Evolutionary conservation across 2,329 filamentous ascomycete genomes (phyloP).

Genomic region (Pyrenophora seminiperda): DNA sequence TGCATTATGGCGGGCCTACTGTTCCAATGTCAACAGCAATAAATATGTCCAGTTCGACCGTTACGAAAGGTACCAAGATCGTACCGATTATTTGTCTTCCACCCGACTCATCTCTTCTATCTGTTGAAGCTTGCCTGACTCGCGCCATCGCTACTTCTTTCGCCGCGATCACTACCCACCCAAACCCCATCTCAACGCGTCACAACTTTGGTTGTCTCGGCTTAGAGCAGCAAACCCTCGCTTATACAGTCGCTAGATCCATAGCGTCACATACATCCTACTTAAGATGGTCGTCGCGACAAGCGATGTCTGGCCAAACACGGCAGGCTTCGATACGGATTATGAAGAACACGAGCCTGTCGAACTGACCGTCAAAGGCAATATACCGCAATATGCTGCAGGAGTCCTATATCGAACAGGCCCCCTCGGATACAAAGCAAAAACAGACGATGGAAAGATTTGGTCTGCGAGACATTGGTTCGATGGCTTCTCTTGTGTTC

Average conservation of each 20-base stretch:
- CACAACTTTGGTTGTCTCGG: background rate
- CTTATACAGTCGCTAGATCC: background rate
- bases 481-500: conserved; percentile 73
- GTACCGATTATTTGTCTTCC: background rate
- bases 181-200: no score
- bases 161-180: background rate
- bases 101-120: background rate
- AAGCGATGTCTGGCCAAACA: conserved; percentile 39
- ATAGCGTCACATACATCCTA: background rate
- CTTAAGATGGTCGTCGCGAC: conserved; percentile 13
- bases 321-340: conserved; percentile 63
- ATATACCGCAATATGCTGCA: conserved; percentile 72
- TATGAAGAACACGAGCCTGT: conserved; percentile 70
- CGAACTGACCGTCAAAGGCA: conserved; percentile 65
- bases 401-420: conserved; percentile 72
- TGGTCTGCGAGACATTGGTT: conserved; percentile 78
- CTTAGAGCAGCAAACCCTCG: no score
- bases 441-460: conserved; percentile 63
- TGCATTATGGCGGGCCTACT: background rate
- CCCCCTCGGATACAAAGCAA: conserved; percentile 67
- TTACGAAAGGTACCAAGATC: background rate
- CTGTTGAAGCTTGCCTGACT: background rate
- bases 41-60: no score
- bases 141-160: background rate
- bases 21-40: no score